Evolutionary conservation across 306 rosid genomes (phyloP), one percentile per base, ranked within the genome.

Genomic region (Cicer yamashitae): DNA sequence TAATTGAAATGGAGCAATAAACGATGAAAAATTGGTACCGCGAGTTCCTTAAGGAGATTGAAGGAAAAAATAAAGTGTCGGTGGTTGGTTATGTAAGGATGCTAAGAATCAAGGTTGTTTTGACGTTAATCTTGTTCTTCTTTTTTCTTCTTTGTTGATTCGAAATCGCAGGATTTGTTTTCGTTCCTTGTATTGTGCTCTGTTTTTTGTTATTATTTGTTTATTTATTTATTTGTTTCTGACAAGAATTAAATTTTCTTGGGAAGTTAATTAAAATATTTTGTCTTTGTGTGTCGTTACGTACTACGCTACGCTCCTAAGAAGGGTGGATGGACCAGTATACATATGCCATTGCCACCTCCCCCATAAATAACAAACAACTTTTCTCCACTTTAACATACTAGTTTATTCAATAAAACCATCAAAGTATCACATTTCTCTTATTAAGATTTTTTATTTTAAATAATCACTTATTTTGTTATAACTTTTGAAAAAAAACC

Each of bases 31-130:
- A 53, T 46, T 75, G 70, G 84, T 54, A 58, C 73, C 45, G 57
- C 73, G 75, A 79, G 87, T 48, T 76, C 78, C 81, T 81, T 66
- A 75, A 68, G 77, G 71, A 87, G 86, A 79, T 82, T 68, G 87
- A 87, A 81, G 62, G 15, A 12, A 9, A 6, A 11, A 13, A 77
- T 73, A 80, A 79, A 79, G 77, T 57, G 79, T 52, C 57, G 8
- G 38, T n/a, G 82, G 85, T 62, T 81, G 77, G 75, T 52, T 40
- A 15, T 67, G 75, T 8, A 15, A 57, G 75, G 79, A 67, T 76
- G 78, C 14, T 51, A 62, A 63, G 14, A 3, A 25, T 61, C 80
- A 69, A 81, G 34, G 82, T 76, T 67, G 75, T 63, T 41, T 46
- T 51, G 18, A 75, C 66, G 57, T 41, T 80, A 70, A 17, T 75